A percentile compares a stretch with the other conserved stretches of the same genome.
Evolutionary conservation across 352 stramenopile genomes (phyloP).

Genomic region (Phytophthora boehmeriae): DNA sequence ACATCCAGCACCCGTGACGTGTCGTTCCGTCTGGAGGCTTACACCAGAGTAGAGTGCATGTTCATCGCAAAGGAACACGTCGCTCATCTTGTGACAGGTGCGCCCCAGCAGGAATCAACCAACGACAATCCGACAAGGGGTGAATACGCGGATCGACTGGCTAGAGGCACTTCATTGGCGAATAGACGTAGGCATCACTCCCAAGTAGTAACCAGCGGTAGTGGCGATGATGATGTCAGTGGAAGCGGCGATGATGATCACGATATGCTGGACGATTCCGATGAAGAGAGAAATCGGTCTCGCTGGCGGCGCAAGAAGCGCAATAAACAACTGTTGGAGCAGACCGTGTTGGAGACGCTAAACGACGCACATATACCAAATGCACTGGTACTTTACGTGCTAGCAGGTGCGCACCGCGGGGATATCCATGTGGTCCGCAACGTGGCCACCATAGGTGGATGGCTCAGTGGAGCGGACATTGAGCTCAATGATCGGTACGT

Average conservation of each 20-base stretch:
- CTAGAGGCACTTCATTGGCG: conserved; percentile 28
- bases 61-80: conserved; percentile 52
- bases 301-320: conserved; percentile 83
- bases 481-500: conserved; percentile 76
- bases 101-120: neutral
- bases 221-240: neutral
- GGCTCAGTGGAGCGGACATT: conserved; percentile 66
- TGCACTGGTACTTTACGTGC: conserved; percentile 77
- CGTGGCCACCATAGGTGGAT: conserved; percentile 55
- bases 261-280: conserved; percentile 3
- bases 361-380: conserved; percentile 54
- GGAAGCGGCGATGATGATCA: conserved; percentile 24
- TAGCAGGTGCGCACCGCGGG: conserved; percentile 73
- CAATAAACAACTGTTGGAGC: conserved; percentile 70
- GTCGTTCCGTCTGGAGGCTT: conserved; percentile 38
- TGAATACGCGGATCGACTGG: conserved; percentile 12
- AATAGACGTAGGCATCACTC: conserved; percentile 35
- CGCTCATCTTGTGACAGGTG: conserved; percentile 16
- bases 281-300: conserved; percentile 20
- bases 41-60: conserved; percentile 59
- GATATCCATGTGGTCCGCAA: conserved; percentile 82
- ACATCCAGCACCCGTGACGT: conserved; percentile 17
- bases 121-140: neutral
- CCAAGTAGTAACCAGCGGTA: conserved; percentile 39
- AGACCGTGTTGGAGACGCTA: conserved; percentile 59